These are phyloP conservation scores for Globisporangium camurandrum DNA, from an alignment of 352 stramenopile species.

Conservation along the genomic window DNA sequence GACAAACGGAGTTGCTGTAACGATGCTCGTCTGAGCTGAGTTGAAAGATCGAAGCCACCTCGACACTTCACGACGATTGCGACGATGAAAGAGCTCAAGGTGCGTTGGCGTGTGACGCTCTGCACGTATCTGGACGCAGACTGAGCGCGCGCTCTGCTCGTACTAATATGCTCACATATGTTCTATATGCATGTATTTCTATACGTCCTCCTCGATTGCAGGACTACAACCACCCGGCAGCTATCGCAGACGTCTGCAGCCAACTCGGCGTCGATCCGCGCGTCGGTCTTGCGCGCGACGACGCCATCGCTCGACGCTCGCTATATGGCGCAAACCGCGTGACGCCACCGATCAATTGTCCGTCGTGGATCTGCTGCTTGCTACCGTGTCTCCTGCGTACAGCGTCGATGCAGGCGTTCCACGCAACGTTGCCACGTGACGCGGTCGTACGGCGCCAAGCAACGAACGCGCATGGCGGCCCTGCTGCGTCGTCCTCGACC, in stretches of 20 bases:
- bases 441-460: constrained; percentile 69
- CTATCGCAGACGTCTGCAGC: constrained; percentile 48
- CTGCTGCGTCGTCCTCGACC: not conserved
- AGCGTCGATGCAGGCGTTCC: constrained; percentile 87
- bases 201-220: no score
- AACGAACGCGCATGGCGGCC: not conserved
- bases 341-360: constrained; percentile 88
- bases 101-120: not conserved
- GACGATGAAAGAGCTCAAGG: constrained; percentile 16
- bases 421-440: constrained; percentile 78
- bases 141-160: not conserved
- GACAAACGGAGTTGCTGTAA: no score
- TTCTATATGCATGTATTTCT: no score
- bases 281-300: constrained; percentile 56
- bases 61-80: not conserved
- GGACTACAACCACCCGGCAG: constrained; percentile 33
- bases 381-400: constrained; percentile 91
- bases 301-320: constrained; percentile 56
- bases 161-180: not conserved
- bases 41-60: no score
- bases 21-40: no score
- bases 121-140: not conserved
- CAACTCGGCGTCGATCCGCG: constrained; percentile 50
- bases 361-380: constrained; percentile 91
- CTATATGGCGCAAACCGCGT: constrained; percentile 87